Evolutionary conservation across 805 yeast genomes (phyloP).

Genomic region (Millerozyma miso): DNA sequence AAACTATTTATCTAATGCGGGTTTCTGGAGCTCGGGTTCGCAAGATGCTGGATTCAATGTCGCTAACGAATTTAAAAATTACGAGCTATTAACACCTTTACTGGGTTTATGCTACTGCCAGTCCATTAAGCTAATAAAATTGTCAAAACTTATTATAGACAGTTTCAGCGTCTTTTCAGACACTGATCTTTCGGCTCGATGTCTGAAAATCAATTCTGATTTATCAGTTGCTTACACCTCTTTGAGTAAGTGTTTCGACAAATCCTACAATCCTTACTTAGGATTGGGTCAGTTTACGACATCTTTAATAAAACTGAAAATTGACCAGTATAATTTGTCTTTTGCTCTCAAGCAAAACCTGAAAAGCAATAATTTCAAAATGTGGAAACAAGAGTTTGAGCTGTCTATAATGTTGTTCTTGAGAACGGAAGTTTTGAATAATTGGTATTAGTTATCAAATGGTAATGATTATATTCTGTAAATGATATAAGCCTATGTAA

Average conservation of each 20-base stretch:
- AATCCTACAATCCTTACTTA: slow-evolving; percentile 2
- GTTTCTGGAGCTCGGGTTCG: slow-evolving; percentile 5
- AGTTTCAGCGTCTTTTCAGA: slow-evolving; percentile 18
- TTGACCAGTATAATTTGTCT: slow-evolving; percentile 23
- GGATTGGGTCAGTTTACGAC: slow-evolving; percentile 23
- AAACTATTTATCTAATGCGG: slow-evolving; percentile 22
- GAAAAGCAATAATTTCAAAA: slow-evolving; percentile 6
- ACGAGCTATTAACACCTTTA: slow-evolving; percentile 23
- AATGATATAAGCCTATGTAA: not conserved
- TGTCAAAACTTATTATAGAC: slow-evolving; percentile 34
- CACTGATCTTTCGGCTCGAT: slow-evolving; percentile 24
- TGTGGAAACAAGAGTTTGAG: slow-evolving; percentile 19
- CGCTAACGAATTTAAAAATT: not conserved
- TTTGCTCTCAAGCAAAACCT: slow-evolving; percentile 11
- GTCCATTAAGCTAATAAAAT: slow-evolving; percentile 29
- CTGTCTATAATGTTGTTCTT: slow-evolving; percentile 22
- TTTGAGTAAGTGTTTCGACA: slow-evolving; percentile 22
- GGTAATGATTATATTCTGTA: not conserved
- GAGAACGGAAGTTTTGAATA: slow-evolving; percentile 29
- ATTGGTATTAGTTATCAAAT: slow-evolving; percentile 25
- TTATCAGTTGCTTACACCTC: slow-evolving; percentile 31
- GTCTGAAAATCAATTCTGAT: slow-evolving; percentile 34
- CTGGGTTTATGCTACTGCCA: slow-evolving; percentile 32
- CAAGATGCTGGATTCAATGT: not conserved
- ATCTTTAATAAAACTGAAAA: slow-evolving; percentile 19